Conservation (phyloP, 768 basidiomycete genomes). For the Xerocomus brunneocitrinus region DNA sequence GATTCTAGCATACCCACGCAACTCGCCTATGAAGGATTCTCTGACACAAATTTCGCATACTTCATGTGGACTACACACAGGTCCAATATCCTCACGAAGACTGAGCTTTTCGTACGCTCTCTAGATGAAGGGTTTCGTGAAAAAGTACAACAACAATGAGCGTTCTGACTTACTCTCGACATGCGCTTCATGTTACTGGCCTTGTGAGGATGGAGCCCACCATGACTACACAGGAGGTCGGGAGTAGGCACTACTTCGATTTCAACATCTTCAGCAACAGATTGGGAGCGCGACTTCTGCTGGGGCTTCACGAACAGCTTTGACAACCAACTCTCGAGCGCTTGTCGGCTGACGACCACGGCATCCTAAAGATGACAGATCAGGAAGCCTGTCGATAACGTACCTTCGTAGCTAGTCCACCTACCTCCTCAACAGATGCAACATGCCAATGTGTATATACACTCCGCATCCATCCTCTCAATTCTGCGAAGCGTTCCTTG, state of each 20-base stretch:
- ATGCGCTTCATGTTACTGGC: constrained; percentile 66
- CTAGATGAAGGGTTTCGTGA: constrained; percentile 6
- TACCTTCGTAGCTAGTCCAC: constrained; percentile 10
- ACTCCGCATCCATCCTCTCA: constrained; percentile 49
- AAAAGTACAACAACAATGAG: neutral
- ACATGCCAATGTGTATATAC: constrained; percentile 65
- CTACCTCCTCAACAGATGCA: constrained; percentile 44
- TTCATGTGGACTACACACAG: constrained; percentile 44
- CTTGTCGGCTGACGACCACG: constrained; percentile 55
- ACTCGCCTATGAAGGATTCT: constrained; percentile 52
- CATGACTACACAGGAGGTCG: constrained; percentile 62
- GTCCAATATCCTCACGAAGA: constrained; percentile 44
- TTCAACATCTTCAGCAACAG: constrained; percentile 14
- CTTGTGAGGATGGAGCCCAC: constrained; percentile 55
- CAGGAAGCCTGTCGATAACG: constrained; percentile 11
- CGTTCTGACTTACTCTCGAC: constrained; percentile 38
- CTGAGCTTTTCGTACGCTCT: constrained; percentile 24
- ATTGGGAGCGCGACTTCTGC: constrained; percentile 16
- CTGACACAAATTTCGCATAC: constrained; percentile 61
- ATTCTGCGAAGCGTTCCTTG: constrained; percentile 42
- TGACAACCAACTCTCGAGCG: constrained; percentile 59
- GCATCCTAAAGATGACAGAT: constrained; percentile 39
- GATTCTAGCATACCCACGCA: neutral
- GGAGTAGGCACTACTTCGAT: constrained; percentile 28
- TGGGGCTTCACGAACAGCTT: constrained; percentile 27